Base-by-base conservation (phyloP, 2,329 filamentous ascomycete species). In the Elsinoe ampelina region DNA sequence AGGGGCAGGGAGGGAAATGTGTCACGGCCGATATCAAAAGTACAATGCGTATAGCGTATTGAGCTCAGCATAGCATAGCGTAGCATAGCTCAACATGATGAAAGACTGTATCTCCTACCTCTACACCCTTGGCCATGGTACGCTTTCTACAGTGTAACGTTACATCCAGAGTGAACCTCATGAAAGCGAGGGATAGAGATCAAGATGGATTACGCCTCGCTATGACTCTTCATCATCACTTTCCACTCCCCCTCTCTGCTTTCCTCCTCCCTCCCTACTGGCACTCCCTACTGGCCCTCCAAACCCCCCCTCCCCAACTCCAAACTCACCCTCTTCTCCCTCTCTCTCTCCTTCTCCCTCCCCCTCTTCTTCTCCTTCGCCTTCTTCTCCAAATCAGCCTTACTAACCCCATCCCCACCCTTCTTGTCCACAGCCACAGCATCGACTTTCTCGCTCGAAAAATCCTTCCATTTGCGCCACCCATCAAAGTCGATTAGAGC, bases 401-500 rank as follows among this genome's bases (percentile, higher is more conserved):
- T 56, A 10, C 12, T 48, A 3, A 48, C 54, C 3, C 54, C 54
- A 15, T 56, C 54, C 5, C 43, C 15, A 13, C 71, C 62, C 34
- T 66, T 66, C 38, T 64, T 63, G 47, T 66, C 63, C 10, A 59
- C 62, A 59, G 72, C 73, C 5, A 30, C 7, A 30, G 26, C 26
- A 30, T 30, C 7, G 67, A 88, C 41, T 7, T 42, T 38, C 15
- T 36, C 41, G 17, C 17, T 48, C 22, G 54, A 56, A 19, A 56
- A 92, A 66, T 93, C 88, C 70, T 95, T 95, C 93, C 93, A 98
- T 71, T 89, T 89, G 57, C 91, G 83, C 93, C 93, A 98, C 60
- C 93, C 93, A 69, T 97, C 92, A 69, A 93, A 97, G 74, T 98
- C 93, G 66, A 98, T 97, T 20, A 98, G 80, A 8, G 93, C 93